These are phyloP conservation scores for Puccinia coronata DNA, from an alignment of 1,284 basidiomycete genomes.

Conservation along the genomic window DNA sequence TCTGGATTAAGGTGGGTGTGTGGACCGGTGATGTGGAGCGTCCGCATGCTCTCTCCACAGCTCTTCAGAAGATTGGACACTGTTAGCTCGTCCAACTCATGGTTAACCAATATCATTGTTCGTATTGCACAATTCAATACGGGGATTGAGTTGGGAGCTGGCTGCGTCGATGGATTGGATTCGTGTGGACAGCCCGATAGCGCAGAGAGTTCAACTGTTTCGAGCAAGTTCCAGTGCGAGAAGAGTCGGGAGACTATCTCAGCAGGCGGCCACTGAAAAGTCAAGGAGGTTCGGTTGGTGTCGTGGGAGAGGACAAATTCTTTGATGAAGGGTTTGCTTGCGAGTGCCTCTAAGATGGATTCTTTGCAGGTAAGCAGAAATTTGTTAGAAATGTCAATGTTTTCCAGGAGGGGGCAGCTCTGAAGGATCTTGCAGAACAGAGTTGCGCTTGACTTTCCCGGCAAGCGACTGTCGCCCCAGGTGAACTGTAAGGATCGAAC, in stretches of 20 bases:
- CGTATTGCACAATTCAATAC: too few species aligned
- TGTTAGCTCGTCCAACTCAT: neutral
- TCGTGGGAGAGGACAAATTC: neutral
- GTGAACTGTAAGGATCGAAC: constrained; percentile 6
- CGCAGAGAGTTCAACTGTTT: neutral
- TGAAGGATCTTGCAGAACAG: too few species aligned
- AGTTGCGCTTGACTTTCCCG: neutral
- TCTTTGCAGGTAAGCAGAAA: too few species aligned
- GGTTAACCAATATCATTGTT: too few species aligned
- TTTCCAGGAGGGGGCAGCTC: too few species aligned
- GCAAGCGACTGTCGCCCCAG: neutral
- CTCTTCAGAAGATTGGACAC: neutral
- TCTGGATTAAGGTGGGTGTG: too few species aligned
- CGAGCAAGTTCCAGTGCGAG: neutral
- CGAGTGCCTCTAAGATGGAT: too few species aligned
- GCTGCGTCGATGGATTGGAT: neutral
- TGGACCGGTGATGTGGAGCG: neutral
- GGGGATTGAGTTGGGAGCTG: too few species aligned
- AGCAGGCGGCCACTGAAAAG: neutral
- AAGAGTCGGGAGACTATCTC: neutral
- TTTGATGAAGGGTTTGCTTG: neutral
- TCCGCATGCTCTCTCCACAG: too few species aligned
- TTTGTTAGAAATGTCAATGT: too few species aligned
- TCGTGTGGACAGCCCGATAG: neutral
- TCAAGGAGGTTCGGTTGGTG: neutral